A percentile compares a stretch with the other conserved stretches of the same genome.
These are phyloP conservation scores for Cydonia oblonga DNA, from an alignment of 331 rosid genomes.

Conservation along the genomic window DNA sequence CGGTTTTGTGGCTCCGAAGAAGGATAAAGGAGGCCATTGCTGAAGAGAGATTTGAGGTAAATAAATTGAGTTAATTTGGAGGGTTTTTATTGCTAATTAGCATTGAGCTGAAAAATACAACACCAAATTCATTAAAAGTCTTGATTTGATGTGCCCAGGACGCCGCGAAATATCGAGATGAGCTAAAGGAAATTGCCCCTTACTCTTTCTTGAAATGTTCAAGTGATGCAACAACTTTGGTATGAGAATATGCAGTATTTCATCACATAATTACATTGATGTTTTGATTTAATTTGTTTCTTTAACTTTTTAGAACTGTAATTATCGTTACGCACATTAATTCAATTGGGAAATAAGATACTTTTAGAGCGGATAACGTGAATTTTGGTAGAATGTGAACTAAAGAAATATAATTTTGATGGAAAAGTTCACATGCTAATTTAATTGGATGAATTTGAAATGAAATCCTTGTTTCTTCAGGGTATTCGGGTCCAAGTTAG, in stretches of 20 bases:
- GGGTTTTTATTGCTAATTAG: neutral
- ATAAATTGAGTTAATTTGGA: neutral
- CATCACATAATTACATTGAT: neutral
- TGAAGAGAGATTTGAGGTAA: constrained; percentile 72
- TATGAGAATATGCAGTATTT: constrained; percentile 13
- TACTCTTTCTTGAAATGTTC: constrained; percentile 74
- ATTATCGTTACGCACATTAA: neutral
- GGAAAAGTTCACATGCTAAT: neutral
- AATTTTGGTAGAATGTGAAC: neutral
- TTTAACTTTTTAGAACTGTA: no score
- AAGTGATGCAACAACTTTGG: constrained; percentile 87
- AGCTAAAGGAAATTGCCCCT: constrained; percentile 67
- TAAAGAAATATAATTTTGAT: neutral
- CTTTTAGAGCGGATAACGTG: neutral
- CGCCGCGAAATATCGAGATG: constrained; percentile 79
- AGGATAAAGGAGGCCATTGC: constrained; percentile 69
- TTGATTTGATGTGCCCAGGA: constrained; percentile 33
- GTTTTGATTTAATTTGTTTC: neutral
- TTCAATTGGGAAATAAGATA: neutral
- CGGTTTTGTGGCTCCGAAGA: constrained; percentile 61
- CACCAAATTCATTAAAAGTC: neutral
- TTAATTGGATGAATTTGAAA: neutral
- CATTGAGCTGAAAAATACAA: neutral
- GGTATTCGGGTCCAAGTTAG: constrained; percentile 94
- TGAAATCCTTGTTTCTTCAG: constrained; percentile 31